Percentiles rank a stretch among this genome's conserved stretches.
phyloP scores from a whole-genome alignment of 495 filamentous ascomycete species.

The Xylaria flabelliformis region DNA sequence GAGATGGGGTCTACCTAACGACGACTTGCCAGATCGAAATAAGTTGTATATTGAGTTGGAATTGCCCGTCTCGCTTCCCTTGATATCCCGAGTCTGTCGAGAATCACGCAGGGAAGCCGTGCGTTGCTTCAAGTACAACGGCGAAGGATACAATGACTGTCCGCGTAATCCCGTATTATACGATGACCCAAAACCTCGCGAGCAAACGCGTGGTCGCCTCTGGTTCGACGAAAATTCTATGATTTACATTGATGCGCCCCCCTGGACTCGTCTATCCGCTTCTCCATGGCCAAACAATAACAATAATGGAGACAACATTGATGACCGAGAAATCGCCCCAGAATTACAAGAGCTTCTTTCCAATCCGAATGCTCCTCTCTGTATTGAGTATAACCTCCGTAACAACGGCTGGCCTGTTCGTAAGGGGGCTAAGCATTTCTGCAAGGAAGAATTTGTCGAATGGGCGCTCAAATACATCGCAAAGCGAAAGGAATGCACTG shows the following conservation, averaged over 20 bases:
- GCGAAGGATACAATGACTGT: neutral
- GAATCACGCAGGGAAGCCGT: neutral
- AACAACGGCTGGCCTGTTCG: neutral
- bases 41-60: neutral
- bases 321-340: neutral
- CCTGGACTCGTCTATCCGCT: too few species aligned
- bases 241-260: neutral
- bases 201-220: neutral
- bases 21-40: neutral
- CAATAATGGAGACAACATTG: neutral
- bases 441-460: neutral
- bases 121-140: neutral
- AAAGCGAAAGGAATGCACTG: neutral
- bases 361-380: neutral
- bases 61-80: neutral
- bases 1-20: neutral
- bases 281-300: neutral
- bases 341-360: neutral
- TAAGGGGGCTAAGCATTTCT: neutral
- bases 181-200: neutral
- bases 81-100: neutral
- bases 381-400: neutral
- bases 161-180: neutral
- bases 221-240: neutral
- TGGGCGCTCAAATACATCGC: neutral